Evolutionary conservation across 1,284 basidiomycete species (phyloP).

Genomic region (Afroboletus lepidellus): DNA sequence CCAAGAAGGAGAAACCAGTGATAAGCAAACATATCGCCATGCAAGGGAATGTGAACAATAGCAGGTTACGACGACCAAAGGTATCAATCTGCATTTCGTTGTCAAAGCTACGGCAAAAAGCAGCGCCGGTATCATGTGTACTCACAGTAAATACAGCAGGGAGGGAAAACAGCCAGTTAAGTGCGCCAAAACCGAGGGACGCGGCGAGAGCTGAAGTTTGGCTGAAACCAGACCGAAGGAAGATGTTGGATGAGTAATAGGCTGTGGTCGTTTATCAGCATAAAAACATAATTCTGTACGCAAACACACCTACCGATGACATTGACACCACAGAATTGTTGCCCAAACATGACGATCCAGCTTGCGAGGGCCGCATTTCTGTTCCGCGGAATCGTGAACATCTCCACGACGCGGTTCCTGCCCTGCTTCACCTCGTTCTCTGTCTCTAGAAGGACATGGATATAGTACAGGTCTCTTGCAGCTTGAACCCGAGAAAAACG

Average conservation of each 20-base stretch:
- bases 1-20: slow-evolving; percentile 50
- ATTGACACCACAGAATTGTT: slow-evolving; percentile 67
- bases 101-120: slow-evolving; percentile 1
- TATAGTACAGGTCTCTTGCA: slow-evolving; percentile 72
- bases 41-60: slow-evolving; percentile 67
- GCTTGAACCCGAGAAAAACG: slow-evolving; percentile 71
- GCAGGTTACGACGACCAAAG: slow-evolving; percentile 68
- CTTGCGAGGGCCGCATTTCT: slow-evolving; percentile 72
- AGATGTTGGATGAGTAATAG: slow-evolving; percentile 72
- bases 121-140: background rate
- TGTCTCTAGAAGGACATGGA: slow-evolving; percentile 64
- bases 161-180: slow-evolving; percentile 64
- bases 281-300: slow-evolving; percentile 49
- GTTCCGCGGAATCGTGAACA: slow-evolving; percentile 73
- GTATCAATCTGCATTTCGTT: slow-evolving; percentile 48
- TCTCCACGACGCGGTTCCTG: slow-evolving; percentile 55
- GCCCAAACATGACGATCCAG: slow-evolving; percentile 70
- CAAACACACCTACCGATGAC: slow-evolving; percentile 56
- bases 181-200: slow-evolving; percentile 72
- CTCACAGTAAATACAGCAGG: slow-evolving; percentile 51
- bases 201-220: slow-evolving; percentile 54
- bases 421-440: slow-evolving; percentile 57
- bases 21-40: slow-evolving; percentile 64
- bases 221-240: slow-evolving; percentile 54
- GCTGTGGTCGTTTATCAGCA: slow-evolving; percentile 46